phyloP scores from a whole-genome alignment of 306 rosid genomes.

The Gastrolobium villosum region DNA sequence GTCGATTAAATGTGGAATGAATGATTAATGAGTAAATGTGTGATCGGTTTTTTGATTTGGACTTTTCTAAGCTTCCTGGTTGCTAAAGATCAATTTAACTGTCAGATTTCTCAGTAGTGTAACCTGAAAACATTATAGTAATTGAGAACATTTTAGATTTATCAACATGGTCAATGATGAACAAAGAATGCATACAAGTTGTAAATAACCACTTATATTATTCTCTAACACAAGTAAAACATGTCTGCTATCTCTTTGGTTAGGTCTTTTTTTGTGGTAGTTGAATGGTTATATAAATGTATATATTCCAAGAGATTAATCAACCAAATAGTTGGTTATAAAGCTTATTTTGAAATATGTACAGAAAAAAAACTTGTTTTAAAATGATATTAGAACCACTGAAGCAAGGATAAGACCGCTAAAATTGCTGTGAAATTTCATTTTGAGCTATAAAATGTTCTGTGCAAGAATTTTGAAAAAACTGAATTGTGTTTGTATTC shows the following conservation, averaged over 20 bases:
- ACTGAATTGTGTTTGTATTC: background rate
- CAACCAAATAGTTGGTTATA: conserved; percentile 20
- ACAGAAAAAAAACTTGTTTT: background rate
- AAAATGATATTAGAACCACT: conserved; percentile 18
- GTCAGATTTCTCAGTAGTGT: no score
- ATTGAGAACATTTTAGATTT: no score
- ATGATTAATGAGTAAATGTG: no score
- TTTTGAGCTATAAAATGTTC: background rate
- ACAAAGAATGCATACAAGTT: background rate
- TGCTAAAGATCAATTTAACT: no score
- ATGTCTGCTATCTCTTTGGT: background rate
- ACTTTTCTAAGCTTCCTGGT: no score
- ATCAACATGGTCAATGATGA: background rate
- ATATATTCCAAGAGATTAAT: background rate
- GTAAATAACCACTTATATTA: no score
- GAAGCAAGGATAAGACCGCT: conserved; percentile 25
- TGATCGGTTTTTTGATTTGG: no score
- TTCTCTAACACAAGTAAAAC: background rate
- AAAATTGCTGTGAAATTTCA: conserved; percentile 11
- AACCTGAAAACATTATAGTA: no score
- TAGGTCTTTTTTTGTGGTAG: background rate
- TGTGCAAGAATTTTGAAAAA: background rate
- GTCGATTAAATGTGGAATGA: no score
- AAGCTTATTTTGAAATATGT: background rate
- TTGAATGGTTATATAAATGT: background rate